A percentile compares a stretch with the other conserved stretches of the same genome.
Evolutionary conservation across 306 rosid species (phyloP).

Genomic region (Aeschynomene evenia): DNA sequence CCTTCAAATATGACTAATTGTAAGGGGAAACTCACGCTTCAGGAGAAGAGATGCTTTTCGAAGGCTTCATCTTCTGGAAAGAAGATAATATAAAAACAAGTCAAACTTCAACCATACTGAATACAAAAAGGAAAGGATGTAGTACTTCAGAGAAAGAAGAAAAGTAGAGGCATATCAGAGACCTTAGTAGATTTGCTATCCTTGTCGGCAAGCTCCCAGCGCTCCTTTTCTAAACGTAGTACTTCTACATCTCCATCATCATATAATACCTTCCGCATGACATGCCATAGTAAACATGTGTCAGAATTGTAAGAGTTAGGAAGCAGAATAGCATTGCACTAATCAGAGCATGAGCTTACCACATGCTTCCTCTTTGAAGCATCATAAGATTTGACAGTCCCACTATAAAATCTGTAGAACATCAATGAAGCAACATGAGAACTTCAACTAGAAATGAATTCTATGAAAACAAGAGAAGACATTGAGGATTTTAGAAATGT

Average conservation of each 20-base stretch:
- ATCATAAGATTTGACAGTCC: slow-evolving; percentile 80
- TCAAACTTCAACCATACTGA: slow-evolving; percentile 35
- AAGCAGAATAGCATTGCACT: slow-evolving; percentile 13
- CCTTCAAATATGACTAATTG: slow-evolving; percentile 21
- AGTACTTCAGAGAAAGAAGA: slow-evolving; percentile 31
- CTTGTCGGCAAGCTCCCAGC: slow-evolving; percentile 43
- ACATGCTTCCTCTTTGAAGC: slow-evolving; percentile 76
- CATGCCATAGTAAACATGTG: slow-evolving; percentile 28
- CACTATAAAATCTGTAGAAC: slow-evolving; percentile 77
- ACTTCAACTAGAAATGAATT: slow-evolving; percentile 17
- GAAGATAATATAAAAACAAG: slow-evolving; percentile 25
- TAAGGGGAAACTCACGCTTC: slow-evolving; percentile 57
- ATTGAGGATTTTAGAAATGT: neutral
- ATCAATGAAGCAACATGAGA: slow-evolving; percentile 29
- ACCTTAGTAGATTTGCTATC: slow-evolving; percentile 41
- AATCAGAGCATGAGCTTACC: slow-evolving; percentile 55
- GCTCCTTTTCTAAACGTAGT: slow-evolving; percentile 48
- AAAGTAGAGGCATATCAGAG: slow-evolving; percentile 29
- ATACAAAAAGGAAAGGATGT: slow-evolving; percentile 29
- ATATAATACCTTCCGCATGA: slow-evolving; percentile 58
- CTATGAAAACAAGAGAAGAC: neutral
- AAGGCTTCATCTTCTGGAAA: slow-evolving; percentile 67
- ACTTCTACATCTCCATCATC: slow-evolving; percentile 48
- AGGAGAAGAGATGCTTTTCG: slow-evolving; percentile 45
- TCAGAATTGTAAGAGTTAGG: slow-evolving; percentile 22